These are phyloP conservation scores for Rhytidiadelphus loreus DNA, from an alignment of 225 moss, liverwort and hornwort species.

Conservation along the genomic window DNA sequence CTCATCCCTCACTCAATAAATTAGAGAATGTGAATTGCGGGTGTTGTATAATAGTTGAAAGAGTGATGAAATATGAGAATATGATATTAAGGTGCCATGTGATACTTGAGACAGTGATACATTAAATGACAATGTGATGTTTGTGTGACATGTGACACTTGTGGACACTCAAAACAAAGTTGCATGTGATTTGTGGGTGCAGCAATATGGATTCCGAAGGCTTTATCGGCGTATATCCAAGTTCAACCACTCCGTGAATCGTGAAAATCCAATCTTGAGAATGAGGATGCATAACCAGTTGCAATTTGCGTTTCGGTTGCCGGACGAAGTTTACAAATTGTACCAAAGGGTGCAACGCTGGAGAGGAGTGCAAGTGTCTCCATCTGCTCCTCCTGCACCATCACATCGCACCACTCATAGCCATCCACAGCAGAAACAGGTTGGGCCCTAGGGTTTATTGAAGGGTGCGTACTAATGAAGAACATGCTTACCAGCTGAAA, in stretches of 20 bases:
- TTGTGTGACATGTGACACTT: neutral
- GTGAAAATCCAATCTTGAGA: conserved; percentile 7
- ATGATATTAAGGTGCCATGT: neutral
- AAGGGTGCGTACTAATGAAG: neutral
- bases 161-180: neutral
- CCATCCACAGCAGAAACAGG: conserved; percentile 20
- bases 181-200: neutral
- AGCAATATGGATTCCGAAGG: conserved; percentile 42
- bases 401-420: neutral
- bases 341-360: conserved; percentile 9
- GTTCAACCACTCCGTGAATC: conserved; percentile 27
- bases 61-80: neutral
- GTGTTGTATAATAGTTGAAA: neutral
- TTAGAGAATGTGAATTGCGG: neutral
- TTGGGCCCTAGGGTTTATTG: neutral
- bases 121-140: neutral
- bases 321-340: neutral
- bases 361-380: conserved; percentile 31
- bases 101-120: neutral
- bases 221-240: conserved; percentile 30
- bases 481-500: neutral
- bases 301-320: conserved; percentile 29
- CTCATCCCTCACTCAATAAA: neutral
- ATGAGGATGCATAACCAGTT: conserved; percentile 10
- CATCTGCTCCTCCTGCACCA: neutral